Evolutionary conservation across 192 early-diverging fungal genomes (phyloP).

Genomic region (Geosiphon pyriformis): DNA sequence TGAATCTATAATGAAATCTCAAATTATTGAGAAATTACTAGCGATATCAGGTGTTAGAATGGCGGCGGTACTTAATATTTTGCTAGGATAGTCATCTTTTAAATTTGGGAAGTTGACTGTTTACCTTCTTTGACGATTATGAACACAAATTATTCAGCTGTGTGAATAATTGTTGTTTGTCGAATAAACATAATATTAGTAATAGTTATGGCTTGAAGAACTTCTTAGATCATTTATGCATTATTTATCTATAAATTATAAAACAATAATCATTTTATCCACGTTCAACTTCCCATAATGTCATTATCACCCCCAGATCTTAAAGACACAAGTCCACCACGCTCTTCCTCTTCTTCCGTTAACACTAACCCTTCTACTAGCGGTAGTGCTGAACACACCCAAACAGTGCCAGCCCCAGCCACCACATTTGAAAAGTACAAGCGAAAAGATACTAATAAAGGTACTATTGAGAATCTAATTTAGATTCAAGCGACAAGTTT

Average conservation of each 20-base stretch:
- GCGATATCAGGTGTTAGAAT: slow-evolving; percentile 38
- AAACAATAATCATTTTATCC: neutral
- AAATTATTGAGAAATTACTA: slow-evolving; percentile 33
- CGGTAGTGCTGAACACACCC: neutral
- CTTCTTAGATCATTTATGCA: too few relatives aligned
- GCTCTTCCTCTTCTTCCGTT: slow-evolving; percentile 8
- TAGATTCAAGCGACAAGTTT: neutral
- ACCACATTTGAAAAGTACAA: slow-evolving; percentile 18
- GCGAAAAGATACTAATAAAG: slow-evolving; percentile 16
- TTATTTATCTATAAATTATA: too few relatives aligned
- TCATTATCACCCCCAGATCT: neutral
- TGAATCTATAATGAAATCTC: slow-evolving; percentile 20
- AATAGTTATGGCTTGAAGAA: too few relatives aligned
- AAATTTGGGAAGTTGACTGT: too few relatives aligned
- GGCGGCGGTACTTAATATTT: slow-evolving; percentile 36
- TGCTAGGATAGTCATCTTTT: neutral
- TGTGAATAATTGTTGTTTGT: too few relatives aligned
- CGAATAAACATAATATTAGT: too few relatives aligned
- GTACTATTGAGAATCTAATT: neutral
- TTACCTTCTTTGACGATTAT: too few relatives aligned
- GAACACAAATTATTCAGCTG: too few relatives aligned
- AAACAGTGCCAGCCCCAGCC: neutral
- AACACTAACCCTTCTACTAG: neutral
- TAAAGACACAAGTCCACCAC: neutral
- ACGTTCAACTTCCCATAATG: neutral